Evolutionary conservation across 1,284 basidiomycete genomes (phyloP), one percentile per base, ranked within the genome.

Genomic region (Ustilago tritici): DNA sequence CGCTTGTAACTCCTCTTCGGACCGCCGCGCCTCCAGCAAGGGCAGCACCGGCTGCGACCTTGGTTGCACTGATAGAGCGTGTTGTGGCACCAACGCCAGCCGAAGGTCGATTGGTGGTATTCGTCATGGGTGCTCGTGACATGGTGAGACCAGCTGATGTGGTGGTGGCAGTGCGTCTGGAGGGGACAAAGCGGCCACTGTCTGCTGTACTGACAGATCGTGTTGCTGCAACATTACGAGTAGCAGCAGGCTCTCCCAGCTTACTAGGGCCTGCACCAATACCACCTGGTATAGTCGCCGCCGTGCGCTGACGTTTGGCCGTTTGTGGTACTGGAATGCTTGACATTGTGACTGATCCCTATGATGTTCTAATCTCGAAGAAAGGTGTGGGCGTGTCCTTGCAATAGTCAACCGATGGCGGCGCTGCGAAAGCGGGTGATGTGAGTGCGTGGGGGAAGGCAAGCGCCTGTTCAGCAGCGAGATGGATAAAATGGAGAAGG

Each of bases 251-350:
- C 23, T 66, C 70, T 49, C 70, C 55, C 0, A 78, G 67, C 61
- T 73, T 65, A 56, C 70, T 70, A 12, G 76, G 76, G 14, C 76
- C 76, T 10, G 76, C 76, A 7, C 57, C 63, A n/a, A 70, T 67
- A 19, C 67, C 76, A 7, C 57, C 63, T 28, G 75, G 66, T 36
- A 67, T 41, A 28, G 62, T 61, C 1, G 67, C 70, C 8, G 63
- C 49, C 12, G 70, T 61, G 36, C 71, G 71, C 38, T 75, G 76
- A 46, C 76, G 71, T 23, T 78, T 78, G 46, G 70, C 71, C 14
- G 76, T 67, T 61, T 78, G 76, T 38, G 76, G 76, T 19, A 78
- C 68, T 28, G 76, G 76, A 31, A 78, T 78, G 50, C 68, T 69
- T 14, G 76, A 78, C 71, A 78, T 75, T 35, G 23, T 56, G 53